These are phyloP conservation scores for Brettanomyces naardenensis DNA, from an alignment of 805 yeast genomes.

Conservation along the genomic window DNA sequence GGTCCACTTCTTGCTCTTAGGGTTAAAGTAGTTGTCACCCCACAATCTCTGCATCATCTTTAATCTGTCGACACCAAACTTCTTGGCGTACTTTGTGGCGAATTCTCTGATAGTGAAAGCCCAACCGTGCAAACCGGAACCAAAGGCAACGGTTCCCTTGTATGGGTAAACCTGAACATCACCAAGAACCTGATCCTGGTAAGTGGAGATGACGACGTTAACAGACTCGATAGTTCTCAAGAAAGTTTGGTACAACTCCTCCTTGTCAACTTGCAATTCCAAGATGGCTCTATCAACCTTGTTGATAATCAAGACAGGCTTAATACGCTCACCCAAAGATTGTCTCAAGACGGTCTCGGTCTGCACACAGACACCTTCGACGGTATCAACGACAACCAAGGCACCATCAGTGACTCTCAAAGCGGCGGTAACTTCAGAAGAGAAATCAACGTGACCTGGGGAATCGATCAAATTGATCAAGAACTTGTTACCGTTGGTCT, in stretches of 20 bases:
- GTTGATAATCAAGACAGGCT: constrained; percentile 98
- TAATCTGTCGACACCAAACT: constrained; percentile 95
- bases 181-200: constrained; percentile 84
- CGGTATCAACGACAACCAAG: constrained; percentile 96
- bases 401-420: constrained; percentile 99
- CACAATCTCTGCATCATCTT: constrained; percentile 99
- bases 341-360: constrained; percentile 99
- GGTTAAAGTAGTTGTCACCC: constrained; percentile 99
- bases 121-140: constrained; percentile 99
- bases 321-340: constrained; percentile 98
- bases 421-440: constrained; percentile 99
- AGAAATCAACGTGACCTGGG: constrained; percentile 99
- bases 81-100: constrained; percentile 96
- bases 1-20: constrained; percentile 99
- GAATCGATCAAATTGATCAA: constrained; percentile 98
- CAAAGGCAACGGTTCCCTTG: constrained; percentile 98
- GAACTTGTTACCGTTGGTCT: constrained; percentile 88
- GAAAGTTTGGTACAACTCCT: constrained; percentile 97
- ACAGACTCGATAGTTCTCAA: constrained; percentile 99
- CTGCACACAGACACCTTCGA: constrained; percentile 99
- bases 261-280: constrained; percentile 98
- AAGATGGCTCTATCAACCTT: constrained; percentile 99
- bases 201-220: constrained; percentile 95
- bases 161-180: constrained; percentile 99
- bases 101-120: constrained; percentile 99